A percentile compares a stretch with the other conserved stretches of the same genome.
These are phyloP conservation scores for Pholiota conissans DNA, from an alignment of 768 basidiomycete species.

Conservation along the genomic window DNA sequence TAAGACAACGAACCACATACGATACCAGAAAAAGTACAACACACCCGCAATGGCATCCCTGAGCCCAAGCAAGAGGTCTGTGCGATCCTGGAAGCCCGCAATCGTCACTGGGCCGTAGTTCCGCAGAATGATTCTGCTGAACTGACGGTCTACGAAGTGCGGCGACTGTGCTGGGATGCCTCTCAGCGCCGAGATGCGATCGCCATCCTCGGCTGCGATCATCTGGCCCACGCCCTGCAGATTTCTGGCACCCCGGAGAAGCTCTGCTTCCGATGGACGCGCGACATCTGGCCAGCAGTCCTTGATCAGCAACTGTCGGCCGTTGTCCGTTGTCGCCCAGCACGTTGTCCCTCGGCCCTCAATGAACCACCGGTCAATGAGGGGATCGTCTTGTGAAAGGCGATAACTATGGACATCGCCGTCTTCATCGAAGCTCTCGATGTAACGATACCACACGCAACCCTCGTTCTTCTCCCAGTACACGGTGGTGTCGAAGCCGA, in stretches of 20 bases:
- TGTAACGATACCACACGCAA: neutral
- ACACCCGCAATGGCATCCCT: slow-evolving; percentile 18
- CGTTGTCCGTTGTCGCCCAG: slow-evolving; percentile 14
- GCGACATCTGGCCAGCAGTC: slow-evolving; percentile 19
- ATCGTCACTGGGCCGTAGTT: slow-evolving; percentile 13
- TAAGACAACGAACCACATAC: neutral
- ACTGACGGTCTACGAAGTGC: slow-evolving; percentile 1
- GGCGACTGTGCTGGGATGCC: neutral
- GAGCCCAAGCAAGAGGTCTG: slow-evolving; percentile 15
- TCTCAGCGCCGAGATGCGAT: neutral
- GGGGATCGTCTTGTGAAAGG: neutral
- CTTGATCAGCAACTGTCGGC: slow-evolving; percentile 16
- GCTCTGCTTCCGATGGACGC: slow-evolving; percentile 7
- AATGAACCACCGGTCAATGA: slow-evolving; percentile 17
- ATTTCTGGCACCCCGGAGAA: slow-evolving; percentile 12
- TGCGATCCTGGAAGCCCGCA: slow-evolving; percentile 6
- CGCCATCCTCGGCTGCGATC: slow-evolving; percentile 7
- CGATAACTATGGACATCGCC: neutral
- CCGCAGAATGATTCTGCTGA: slow-evolving; percentile 13
- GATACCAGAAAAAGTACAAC: neutral
- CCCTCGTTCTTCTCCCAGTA: slow-evolving; percentile 11
- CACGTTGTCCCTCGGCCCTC: slow-evolving; percentile 22
- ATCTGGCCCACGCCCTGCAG: slow-evolving; percentile 19
- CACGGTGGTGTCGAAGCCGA: slow-evolving; percentile 23
- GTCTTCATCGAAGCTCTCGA: neutral